Conservation (phyloP, 192 early-diverging fungal species). For the Linnemannia zychae region DNA sequence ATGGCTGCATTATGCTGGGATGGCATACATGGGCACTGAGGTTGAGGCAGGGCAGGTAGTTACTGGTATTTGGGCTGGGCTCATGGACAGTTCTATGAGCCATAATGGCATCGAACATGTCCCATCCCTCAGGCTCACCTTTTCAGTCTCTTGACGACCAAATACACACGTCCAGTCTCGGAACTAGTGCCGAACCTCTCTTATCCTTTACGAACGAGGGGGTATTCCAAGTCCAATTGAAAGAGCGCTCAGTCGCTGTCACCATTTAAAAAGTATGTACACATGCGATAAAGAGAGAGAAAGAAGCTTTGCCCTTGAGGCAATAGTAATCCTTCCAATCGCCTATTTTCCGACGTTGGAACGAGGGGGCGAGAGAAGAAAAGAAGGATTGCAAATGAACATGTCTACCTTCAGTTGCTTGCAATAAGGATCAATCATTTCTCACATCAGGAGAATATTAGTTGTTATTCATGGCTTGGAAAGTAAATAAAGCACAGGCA, state of each 20-base stretch:
- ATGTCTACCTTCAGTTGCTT: neutral
- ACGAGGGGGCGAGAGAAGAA: neutral
- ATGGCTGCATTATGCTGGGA: neutral
- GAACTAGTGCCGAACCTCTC: neutral
- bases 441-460: neutral
- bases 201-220: too few species aligned
- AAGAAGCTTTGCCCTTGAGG: neutral
- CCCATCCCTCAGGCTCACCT: neutral
- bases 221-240: too few species aligned
- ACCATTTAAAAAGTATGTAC: neutral
- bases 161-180: neutral
- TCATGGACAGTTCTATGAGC: neutral
- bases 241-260: too few species aligned
- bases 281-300: neutral
- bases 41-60: neutral
- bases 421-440: neutral
- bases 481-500: neutral
- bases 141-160: neutral
- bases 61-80: neutral
- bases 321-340: neutral
- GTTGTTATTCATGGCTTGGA: neutral
- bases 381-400: neutral
- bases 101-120: neutral
- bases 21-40: neutral
- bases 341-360: neutral